Conservation (phyloP, 768 basidiomycete genomes). For the Auriscalpium microsporum region DNA sequence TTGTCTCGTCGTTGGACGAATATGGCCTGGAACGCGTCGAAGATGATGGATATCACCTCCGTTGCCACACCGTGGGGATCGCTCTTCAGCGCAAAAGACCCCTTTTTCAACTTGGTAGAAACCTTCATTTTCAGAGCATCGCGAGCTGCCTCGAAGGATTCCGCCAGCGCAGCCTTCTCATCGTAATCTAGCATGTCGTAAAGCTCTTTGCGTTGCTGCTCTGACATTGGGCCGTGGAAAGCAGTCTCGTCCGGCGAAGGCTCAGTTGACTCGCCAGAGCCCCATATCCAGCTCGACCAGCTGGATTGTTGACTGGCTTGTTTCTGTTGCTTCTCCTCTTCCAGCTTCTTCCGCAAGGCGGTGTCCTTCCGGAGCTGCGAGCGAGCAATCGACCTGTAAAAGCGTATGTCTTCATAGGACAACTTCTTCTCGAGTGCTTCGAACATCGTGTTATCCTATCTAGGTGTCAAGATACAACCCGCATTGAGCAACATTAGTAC, state of each 20-base stretch:
- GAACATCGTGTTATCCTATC: conserved; percentile 45
- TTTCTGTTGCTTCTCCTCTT: conserved; percentile 59
- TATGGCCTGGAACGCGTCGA: conserved; percentile 79
- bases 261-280: conserved; percentile 35
- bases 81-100: conserved; percentile 75
- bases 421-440: conserved; percentile 73
- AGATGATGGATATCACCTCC: conserved; percentile 81
- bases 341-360: conserved; percentile 51
- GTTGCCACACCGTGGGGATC: conserved; percentile 55
- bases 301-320: conserved; percentile 38
- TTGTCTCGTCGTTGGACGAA: conserved; percentile 81
- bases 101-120: conserved; percentile 71
- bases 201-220: conserved; percentile 82
- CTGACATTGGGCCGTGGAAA: conserved; percentile 69
- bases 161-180: conserved; percentile 67
- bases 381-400: conserved; percentile 92
- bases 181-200: conserved; percentile 90
- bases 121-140: conserved; percentile 77
- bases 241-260: conserved; percentile 40
- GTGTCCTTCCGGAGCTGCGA: conserved; percentile 82
- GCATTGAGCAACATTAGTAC: not conserved
- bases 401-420: conserved; percentile 90
- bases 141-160: conserved; percentile 60
- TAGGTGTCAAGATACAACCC: not conserved
- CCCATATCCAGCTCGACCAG: conserved; percentile 81